phyloP scores from a whole-genome alignment of 2,329 filamentous ascomycete genomes.

The Drechslera avenae region DNA sequence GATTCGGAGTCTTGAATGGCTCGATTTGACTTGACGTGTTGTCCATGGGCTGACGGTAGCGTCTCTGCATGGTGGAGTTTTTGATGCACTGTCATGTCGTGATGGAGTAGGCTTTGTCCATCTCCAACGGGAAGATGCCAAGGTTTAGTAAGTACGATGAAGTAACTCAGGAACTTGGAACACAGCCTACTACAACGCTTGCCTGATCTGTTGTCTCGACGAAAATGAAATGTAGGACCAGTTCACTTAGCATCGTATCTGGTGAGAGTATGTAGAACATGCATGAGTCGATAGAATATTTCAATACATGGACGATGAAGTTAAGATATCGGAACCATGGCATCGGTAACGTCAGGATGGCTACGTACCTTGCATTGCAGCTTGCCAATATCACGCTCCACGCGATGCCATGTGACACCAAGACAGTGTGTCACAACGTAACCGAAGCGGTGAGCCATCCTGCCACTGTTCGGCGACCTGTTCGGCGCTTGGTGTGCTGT shows the following conservation, averaged over 20 bases:
- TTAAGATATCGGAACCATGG: background rate
- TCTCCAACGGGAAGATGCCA: background rate
- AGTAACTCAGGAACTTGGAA: too few relatives aligned
- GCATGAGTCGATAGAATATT: background rate
- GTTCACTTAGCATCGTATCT: too few relatives aligned
- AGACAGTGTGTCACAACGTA: slow-evolving; percentile 5
- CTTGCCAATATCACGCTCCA: slow-evolving; percentile 13
- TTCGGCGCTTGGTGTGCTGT: background rate
- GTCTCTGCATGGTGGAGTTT: background rate
- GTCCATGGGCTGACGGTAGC: background rate
- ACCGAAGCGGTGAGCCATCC: slow-evolving; percentile 16
- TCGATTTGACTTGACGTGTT: background rate
- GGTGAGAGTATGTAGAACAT: background rate
- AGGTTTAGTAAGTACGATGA: too few relatives aligned
- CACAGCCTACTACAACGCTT: background rate
- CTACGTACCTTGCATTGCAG: slow-evolving; percentile 20
- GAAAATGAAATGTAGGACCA: too few relatives aligned
- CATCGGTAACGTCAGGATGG: background rate
- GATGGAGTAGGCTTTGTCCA: too few relatives aligned
- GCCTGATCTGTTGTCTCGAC: background rate
- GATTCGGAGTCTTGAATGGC: slow-evolving; percentile 24
- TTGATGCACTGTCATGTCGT: too few relatives aligned
- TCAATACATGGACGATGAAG: too few relatives aligned
- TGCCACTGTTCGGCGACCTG: slow-evolving; percentile 9
- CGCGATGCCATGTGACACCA: slow-evolving; percentile 10